Base-by-base conservation (phyloP, 352 stramenopile genomes). In the Phytophthora aleatoria region DNA sequence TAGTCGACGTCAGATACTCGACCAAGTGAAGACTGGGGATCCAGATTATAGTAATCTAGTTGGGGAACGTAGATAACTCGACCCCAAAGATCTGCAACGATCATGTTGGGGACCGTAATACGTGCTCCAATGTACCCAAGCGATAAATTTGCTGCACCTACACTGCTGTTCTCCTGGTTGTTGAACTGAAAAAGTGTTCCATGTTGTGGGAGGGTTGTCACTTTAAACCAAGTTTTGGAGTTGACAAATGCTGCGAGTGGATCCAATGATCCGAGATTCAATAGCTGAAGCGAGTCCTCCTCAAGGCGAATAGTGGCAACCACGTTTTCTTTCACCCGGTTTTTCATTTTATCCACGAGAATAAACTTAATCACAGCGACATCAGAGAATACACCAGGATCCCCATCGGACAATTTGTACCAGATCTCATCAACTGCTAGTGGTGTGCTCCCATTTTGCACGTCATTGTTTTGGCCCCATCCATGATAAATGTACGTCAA, bases 161-260 rank as follows among this genome's bases (percentile, higher is more conserved):
- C 20, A 20, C 20, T 20, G 0, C 10, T 35, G 13, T 8, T 50
- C 7, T 53, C 50, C 31, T 52, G 24, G 26, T 56, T 5, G 3
- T 64, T 67, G 50, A 75, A 90, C 47, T 93, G 82, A 42, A 78
- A 90, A 26, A 93, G 62, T 5, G 50, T 20, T 35, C 84, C 84
- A 57, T 85, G 57, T 0, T 50, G 55, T 43, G 84, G 84, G 3
- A 85, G 51, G 26, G 48, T 26, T 1, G 67, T 74, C 36, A 93
- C 53, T 26, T 58, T 31, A 13, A 86, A 78, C n/a, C 30, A 36
- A 12, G 58, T 74, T n/a, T 55, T 61, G 24, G 69, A 47, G 44
- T 62, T 61, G 12, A 86, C 43, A 50, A 73, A 52, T 35, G 74
- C 69, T 12, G 65, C 49, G 2, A 86, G 56, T 6, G 79, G 78